phyloP scores from a whole-genome alignment of 2,329 filamentous ascomycete genomes.

The Exophiala aquamarina region DNA sequence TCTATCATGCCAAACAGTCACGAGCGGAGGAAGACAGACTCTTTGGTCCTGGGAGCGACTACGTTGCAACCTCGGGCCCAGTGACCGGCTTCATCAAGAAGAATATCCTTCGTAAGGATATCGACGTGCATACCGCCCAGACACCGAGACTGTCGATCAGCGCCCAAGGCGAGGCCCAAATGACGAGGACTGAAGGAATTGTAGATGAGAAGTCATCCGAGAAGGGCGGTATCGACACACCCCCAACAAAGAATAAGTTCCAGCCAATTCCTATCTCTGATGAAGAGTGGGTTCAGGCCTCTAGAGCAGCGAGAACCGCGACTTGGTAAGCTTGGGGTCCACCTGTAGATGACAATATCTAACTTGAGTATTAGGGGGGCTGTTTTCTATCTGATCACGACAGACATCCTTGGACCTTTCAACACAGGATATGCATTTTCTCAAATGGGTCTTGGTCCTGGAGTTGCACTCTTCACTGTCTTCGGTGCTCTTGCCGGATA shows the following conservation, averaged over 20 bases:
- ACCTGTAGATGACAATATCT: neutral
- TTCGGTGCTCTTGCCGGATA: constrained; percentile 31
- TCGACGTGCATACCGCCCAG: constrained; percentile 8
- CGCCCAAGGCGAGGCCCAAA: constrained; percentile 15
- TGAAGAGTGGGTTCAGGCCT: constrained; percentile 51
- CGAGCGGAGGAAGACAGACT: constrained; percentile 35
- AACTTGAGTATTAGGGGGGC: constrained; percentile 16
- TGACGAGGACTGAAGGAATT: constrained; percentile 8
- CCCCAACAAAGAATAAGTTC: constrained; percentile 19
- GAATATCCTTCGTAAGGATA: constrained; percentile 21
- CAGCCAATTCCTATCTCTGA: constrained; percentile 34
- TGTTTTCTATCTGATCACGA: constrained; percentile 42
- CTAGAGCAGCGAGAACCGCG: constrained; percentile 47
- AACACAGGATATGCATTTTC: constrained; percentile 27
- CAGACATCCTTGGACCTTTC: constrained; percentile 36
- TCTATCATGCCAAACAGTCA: constrained; percentile 39
- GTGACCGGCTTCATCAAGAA: constrained; percentile 18
- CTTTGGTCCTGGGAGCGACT: constrained; percentile 19
- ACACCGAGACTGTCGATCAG: constrained; percentile 19
- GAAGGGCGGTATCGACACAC: neutral
- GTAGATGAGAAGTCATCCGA: constrained; percentile 16
- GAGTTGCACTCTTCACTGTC: constrained; percentile 30
- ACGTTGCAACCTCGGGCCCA: constrained; percentile 3
- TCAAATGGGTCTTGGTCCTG: constrained; percentile 22
- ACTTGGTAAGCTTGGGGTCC: constrained; percentile 36